Evolutionary conservation across 495 filamentous ascomycete species (phyloP).

Genomic region (Entonaema liquescens): DNA sequence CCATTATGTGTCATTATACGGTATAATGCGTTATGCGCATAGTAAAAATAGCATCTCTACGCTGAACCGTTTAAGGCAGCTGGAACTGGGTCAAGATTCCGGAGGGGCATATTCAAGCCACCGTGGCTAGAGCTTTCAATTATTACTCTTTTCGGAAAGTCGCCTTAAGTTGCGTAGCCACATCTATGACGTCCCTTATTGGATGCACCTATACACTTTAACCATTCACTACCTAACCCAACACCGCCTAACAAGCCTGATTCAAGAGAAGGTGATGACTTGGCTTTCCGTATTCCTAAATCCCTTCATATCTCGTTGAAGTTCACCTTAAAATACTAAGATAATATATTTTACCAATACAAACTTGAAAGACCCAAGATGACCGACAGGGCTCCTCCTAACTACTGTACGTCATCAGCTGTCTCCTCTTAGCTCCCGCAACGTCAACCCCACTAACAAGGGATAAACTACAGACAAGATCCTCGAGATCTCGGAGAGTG

Average conservation of each 20-base stretch:
- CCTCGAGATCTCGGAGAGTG: conserved; percentile 76
- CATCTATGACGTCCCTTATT: conserved; percentile 40
- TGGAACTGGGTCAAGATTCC: conserved; percentile 7
- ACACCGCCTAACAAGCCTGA: conserved; percentile 19
- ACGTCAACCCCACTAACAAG: conserved; percentile 32
- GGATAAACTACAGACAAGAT: conserved; percentile 48
- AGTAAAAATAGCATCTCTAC: too few relatives aligned
- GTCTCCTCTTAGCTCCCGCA: not conserved
- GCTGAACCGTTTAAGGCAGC: conserved; percentile 14
- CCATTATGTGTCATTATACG: too few relatives aligned
- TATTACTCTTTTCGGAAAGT: not conserved
- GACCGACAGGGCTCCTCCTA: conserved; percentile 53
- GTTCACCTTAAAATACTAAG: not conserved
- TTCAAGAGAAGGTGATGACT: conserved; percentile 18
- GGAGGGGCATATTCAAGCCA: conserved; percentile 34
- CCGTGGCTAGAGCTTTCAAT: conserved; percentile 38
- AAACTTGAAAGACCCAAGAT: conserved; percentile 42
- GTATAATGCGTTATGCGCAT: too few relatives aligned
- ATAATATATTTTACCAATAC: not conserved
- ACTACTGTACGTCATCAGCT: conserved; percentile 59
- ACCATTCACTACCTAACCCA: not conserved
- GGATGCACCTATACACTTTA: conserved; percentile 1
- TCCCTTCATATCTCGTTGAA: conserved; percentile 4
- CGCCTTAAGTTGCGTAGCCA: conserved; percentile 10
- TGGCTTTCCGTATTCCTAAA: conserved; percentile 5